A percentile compares a stretch with the other conserved stretches of the same genome.
phyloP scores from a whole-genome alignment of 192 early-diverging fungal species.

The Lobosporangium transversale region DNA sequence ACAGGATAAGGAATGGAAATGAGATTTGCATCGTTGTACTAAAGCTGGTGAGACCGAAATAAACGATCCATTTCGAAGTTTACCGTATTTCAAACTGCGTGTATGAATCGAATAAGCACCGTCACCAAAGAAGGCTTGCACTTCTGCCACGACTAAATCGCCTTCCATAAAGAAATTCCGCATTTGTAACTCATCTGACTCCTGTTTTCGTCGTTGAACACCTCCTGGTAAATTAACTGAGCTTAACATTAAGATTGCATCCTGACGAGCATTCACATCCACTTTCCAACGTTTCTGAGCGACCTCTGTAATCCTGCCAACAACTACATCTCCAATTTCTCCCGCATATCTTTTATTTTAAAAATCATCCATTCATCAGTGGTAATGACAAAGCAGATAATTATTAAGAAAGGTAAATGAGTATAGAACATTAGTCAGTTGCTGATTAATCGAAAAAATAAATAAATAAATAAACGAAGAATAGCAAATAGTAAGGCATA shows the following conservation, averaged over 20 bases:
- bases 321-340: conserved; percentile 97
- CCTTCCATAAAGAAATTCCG: conserved; percentile 94
- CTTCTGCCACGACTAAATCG: conserved; percentile 92
- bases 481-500: neutral
- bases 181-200: conserved; percentile 98
- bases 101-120: conserved; percentile 91
- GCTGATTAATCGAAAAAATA: neutral
- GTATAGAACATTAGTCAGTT: too few species aligned
- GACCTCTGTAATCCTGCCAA: conserved; percentile 94
- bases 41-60: conserved; percentile 88
- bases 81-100: conserved; percentile 90
- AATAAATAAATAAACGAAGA: neutral
- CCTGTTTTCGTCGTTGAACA: conserved; percentile 93
- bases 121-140: conserved; percentile 87
- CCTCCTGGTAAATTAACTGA: conserved; percentile 96
- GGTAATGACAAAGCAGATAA: too few species aligned
- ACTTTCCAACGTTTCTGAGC: conserved; percentile 94
- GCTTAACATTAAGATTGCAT: conserved; percentile 87
- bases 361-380: too few species aligned
- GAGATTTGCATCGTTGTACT: conserved; percentile 92
- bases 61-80: conserved; percentile 79
- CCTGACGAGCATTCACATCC: conserved; percentile 88
- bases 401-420: too few species aligned
- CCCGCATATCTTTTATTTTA: conserved; percentile 86
- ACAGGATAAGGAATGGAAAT: conserved; percentile 91